These are phyloP conservation scores for Macrocystidia cucumis DNA, from an alignment of 1,284 basidiomycete genomes.

Conservation along the genomic window DNA sequence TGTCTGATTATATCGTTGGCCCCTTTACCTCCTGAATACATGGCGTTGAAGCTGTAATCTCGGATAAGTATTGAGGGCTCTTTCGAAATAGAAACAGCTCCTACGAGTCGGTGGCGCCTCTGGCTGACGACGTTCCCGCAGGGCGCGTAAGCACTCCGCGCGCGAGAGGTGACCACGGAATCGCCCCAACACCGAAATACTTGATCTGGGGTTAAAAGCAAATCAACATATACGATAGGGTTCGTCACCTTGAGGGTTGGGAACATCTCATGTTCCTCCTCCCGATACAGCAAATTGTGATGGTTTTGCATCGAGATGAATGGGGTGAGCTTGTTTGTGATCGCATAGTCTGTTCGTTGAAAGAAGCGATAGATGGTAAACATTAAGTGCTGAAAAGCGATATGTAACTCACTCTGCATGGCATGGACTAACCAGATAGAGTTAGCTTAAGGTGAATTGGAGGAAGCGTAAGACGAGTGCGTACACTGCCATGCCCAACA, in stretches of 20 bases:
- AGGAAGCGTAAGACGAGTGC: constrained; percentile 7
- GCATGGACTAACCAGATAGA: constrained; percentile 25
- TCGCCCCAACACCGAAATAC: constrained; percentile 28
- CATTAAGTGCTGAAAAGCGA: neutral
- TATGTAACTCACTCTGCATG: constrained; percentile 33
- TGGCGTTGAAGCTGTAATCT: constrained; percentile 1
- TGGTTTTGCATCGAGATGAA: constrained; percentile 70
- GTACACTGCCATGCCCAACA: constrained; percentile 35
- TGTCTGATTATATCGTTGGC: constrained; percentile 8
- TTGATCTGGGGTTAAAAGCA: constrained; percentile 7
- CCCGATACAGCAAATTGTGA: constrained; percentile 46
- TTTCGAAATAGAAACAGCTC: no score
- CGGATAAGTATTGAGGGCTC: neutral
- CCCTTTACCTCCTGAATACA: constrained; percentile 13
- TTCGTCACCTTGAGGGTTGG: constrained; percentile 44
- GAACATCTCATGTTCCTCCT: constrained; percentile 62
- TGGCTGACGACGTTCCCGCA: constrained; percentile 18
- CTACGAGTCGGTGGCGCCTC: constrained; percentile 25
- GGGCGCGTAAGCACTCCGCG: constrained; percentile 35
- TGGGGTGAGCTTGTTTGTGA: constrained; percentile 46
- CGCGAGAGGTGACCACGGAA: constrained; percentile 41
- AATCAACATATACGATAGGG: neutral
- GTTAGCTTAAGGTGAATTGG: neutral
- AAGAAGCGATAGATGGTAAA: constrained; percentile 1
- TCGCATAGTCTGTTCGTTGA: constrained; percentile 27